Percentiles rank a stretch among this genome's conserved stretches.
Evolutionary conservation across 441 rosid genomes (phyloP).

Genomic region (Arabidopsis hybrid): DNA sequence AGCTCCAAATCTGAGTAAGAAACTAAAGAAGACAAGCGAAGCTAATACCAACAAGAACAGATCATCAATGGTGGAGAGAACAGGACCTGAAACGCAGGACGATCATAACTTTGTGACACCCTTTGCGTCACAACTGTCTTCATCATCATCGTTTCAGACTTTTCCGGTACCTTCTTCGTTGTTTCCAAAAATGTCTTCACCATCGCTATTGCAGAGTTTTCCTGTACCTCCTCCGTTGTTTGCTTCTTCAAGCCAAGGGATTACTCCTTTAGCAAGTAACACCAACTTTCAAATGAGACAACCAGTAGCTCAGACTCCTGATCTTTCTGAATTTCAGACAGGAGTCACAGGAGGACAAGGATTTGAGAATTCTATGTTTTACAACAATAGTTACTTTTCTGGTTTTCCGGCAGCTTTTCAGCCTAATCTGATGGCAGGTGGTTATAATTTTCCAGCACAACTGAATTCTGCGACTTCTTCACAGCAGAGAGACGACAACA

Average conservation of each 20-base stretch:
- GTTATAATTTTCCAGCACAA: slow-evolving; percentile 35
- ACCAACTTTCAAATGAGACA: slow-evolving; percentile 32
- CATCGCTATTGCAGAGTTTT: slow-evolving; percentile 28
- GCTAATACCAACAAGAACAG: slow-evolving; percentile 29
- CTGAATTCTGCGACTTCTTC: slow-evolving; percentile 18
- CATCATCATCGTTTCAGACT: slow-evolving; percentile 29
- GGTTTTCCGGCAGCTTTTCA: slow-evolving; percentile 37
- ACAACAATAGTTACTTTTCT: slow-evolving; percentile 36
- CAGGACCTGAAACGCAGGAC: slow-evolving; percentile 24
- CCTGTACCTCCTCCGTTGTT: not conserved
- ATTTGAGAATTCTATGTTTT: slow-evolving; percentile 25
- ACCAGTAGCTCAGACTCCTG: slow-evolving; percentile 33
- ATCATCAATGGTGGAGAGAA: slow-evolving; percentile 8
- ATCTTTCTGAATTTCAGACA: slow-evolving; percentile 33
- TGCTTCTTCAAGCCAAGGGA: slow-evolving; percentile 32
- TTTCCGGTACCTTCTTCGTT: slow-evolving; percentile 27
- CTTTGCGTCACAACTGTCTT: slow-evolving; percentile 20
- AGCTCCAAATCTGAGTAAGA: slow-evolving; percentile 37
- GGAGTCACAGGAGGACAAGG: slow-evolving; percentile 32
- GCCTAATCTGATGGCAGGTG: slow-evolving; percentile 20
- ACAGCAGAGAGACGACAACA: slow-evolving; percentile 34
- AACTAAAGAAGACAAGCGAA: slow-evolving; percentile 33
- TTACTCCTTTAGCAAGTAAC: slow-evolving; percentile 20
- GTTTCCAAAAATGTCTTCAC: slow-evolving; percentile 14
- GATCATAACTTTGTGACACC: slow-evolving; percentile 31